Evolutionary conservation across 805 yeast genomes (phyloP).

Genomic region (Monosporozyma aquatica): DNA sequence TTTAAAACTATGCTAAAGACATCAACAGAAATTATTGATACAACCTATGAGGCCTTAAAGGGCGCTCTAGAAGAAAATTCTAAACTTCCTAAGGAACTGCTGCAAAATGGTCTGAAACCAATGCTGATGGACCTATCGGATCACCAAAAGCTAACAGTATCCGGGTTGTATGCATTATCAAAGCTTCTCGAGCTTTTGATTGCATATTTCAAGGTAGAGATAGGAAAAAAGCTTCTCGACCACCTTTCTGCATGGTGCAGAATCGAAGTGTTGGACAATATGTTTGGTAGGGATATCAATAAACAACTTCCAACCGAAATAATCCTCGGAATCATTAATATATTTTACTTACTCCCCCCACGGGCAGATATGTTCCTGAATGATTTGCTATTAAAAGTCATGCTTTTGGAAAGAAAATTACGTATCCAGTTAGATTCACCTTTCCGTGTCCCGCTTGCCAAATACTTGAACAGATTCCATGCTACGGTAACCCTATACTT

Average conservation of each 20-base stretch:
- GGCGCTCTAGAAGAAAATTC: slow-evolving; percentile 77
- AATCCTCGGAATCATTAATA: slow-evolving; percentile 80
- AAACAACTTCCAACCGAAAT: slow-evolving; percentile 77
- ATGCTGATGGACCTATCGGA: slow-evolving; percentile 93
- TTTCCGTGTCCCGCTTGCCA: slow-evolving; percentile 82
- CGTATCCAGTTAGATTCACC: slow-evolving; percentile 84
- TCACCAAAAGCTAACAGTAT: slow-evolving; percentile 78
- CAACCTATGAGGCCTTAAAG: slow-evolving; percentile 83
- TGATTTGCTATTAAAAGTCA: slow-evolving; percentile 67
- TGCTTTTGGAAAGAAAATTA: slow-evolving; percentile 69
- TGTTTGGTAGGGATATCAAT: slow-evolving; percentile 71
- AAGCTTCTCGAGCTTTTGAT: slow-evolving; percentile 76
- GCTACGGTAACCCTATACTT: slow-evolving; percentile 65
- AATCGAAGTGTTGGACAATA: slow-evolving; percentile 61
- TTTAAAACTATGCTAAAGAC: slow-evolving; percentile 85
- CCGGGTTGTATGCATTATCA: slow-evolving; percentile 87
- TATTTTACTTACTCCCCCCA: slow-evolving; percentile 85
- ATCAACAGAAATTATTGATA: slow-evolving; percentile 80
- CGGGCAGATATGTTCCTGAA: slow-evolving; percentile 89
- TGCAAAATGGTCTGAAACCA: slow-evolving; percentile 93
- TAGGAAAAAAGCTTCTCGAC: slow-evolving; percentile 85
- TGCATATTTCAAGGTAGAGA: slow-evolving; percentile 92
- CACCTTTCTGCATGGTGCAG: slow-evolving; percentile 96
- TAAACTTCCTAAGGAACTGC: slow-evolving; percentile 82
- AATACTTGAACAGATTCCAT: slow-evolving; percentile 75